Base-by-base conservation (phyloP, 2,329 filamentous ascomycete genomes). In the Alternaria consortialis region DNA sequence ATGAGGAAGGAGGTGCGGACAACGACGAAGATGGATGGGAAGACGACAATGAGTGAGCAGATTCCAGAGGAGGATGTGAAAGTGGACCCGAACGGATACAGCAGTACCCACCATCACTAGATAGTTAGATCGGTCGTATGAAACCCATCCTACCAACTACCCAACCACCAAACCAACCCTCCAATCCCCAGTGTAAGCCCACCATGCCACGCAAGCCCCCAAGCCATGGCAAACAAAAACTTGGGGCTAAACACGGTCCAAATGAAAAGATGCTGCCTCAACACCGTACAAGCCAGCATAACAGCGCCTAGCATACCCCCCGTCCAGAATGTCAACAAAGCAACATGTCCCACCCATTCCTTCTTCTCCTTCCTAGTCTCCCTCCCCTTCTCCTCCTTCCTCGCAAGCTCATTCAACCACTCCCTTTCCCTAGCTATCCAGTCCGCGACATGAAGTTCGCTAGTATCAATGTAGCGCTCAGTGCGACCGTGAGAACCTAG, bases 221-320 rank as follows among this genome's bases (percentile, higher is more conserved):
- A 99, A 13, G 91, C 93, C 84, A 95, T 90, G 65, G 89, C 91
- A 77, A 97, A 99, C 67, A 99, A 81, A 78, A 94, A 98, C 79
- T 98, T 99, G 0, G 95, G 95, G 66, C 92, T 97, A 79, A 99
- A 99, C 11, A 99, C 95, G 0, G 94, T 98, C 95, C 95, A 99
- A 63, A 99, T 94, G 76, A 99, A 99, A 59, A 99, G 79, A 83
- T 99, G 95, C 31, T 92, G 93, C 67, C 94, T 84, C 74, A 99
- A 79, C 7, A 87, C 84, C 48, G 91, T 93, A 78, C 95, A 99
- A 15, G 94, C 93, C 13, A 86, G 87, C 94, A 98, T 98, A 25
- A 97, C 90, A 47, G 88, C 90, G 3, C 88, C 79, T 54, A 92
- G 79, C 65, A 88, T 88, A 1, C 83, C 82, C 1, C 90, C 85